Evolutionary conservation across 495 filamentous ascomycete genomes (phyloP), one percentile per base, ranked within the genome.

Genomic region (Friedmanniomyces simplex): DNA sequence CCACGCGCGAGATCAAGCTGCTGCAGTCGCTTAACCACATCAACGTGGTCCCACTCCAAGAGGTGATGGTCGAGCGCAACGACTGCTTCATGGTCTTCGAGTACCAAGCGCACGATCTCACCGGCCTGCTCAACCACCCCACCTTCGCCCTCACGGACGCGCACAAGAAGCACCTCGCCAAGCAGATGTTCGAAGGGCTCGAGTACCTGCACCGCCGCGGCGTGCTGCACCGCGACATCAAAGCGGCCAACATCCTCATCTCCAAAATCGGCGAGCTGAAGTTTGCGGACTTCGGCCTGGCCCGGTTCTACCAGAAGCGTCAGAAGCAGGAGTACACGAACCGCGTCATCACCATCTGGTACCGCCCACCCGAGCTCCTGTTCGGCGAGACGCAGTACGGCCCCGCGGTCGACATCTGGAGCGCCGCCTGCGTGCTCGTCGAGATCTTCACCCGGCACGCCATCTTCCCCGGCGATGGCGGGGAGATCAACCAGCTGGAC

Each of bases 51-150:
- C 84, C 85, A 48, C 71, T 91, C 24, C 79, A 84, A 56, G 94
- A 98, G 71, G 91, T 97, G 65, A 97, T 98, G 93, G 93, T 97
- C 16, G 94, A 98, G 72, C 84, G 83, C 61, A 96, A 96, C 67
- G 91, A 97, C 69, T 99, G 94, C 71, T 97, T 93, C 73, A 99
- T 99, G 94, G 94, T 99, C 10, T 99, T 99, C 61, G 94, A 99
- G 67, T 99, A 99, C 67, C 81, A 96, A 26, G 91, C 91, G 18
- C 94, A 99, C 67, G 94, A 99, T 69, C 74, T 91, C 32, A 91
- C 87, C 1, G 85, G 85, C 20, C 72, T 89, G 16, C 84, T 98
- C 58, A 97, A 97, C 63, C 94, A 99, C 67, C 94, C 94, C 3
- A 87, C 84, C 7, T 97, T 94, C 69, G 84, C 85, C 47, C 81